Evolutionary conservation across 2,329 filamentous ascomycete genomes (phyloP).

Genomic region (Phaeosphaeria sp.): DNA sequence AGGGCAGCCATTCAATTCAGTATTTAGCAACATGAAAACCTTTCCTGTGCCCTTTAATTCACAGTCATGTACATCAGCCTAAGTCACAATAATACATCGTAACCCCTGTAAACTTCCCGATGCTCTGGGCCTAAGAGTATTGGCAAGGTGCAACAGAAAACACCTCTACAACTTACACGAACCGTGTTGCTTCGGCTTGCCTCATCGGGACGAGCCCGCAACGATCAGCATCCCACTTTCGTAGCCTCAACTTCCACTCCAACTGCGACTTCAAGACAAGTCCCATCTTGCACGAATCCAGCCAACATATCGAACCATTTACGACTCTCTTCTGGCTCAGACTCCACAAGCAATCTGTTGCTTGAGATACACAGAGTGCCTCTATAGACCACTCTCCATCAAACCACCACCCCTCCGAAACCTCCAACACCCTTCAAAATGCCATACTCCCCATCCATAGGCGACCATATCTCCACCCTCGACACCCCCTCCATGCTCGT

Average conservation of each 20-base stretch:
- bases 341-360: background rate
- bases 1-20: too few relatives aligned
- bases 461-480: constrained; percentile 52
- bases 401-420: background rate
- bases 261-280: background rate
- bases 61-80: too few relatives aligned
- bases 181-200: constrained; percentile 15
- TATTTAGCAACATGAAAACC: too few relatives aligned
- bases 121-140: too few relatives aligned
- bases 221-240: constrained; percentile 8
- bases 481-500: constrained; percentile 65
- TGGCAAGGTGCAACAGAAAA: background rate
- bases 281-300: background rate
- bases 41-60: too few relatives aligned
- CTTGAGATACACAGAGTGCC: background rate
- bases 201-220: constrained; percentile 9
- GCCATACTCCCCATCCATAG: constrained; percentile 51
- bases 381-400: background rate
- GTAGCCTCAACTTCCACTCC: constrained; percentile 5
- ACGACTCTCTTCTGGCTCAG: background rate
- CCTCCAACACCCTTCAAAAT: constrained; percentile 13
- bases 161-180: background rate
- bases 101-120: too few relatives aligned
- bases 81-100: too few relatives aligned
- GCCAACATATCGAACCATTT: background rate